These are phyloP conservation scores for Dendrostoma leiphaemia DNA, from an alignment of 2,329 filamentous ascomycete genomes.

Conservation along the genomic window DNA sequence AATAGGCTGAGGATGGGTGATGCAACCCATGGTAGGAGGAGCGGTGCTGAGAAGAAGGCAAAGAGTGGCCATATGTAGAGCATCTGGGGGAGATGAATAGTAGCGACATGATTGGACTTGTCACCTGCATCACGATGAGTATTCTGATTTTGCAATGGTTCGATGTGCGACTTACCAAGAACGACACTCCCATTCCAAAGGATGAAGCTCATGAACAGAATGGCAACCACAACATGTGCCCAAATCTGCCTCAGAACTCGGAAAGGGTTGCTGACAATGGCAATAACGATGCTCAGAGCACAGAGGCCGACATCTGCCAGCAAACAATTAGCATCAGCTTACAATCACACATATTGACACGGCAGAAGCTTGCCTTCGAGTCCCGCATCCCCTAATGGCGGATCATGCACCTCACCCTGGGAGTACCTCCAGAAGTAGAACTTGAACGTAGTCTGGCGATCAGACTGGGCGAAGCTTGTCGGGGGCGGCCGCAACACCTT, in stretches of 20 bases:
- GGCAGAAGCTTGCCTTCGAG: constrained; percentile 45
- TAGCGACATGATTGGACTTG: constrained; percentile 90
- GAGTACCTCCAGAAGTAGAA: constrained; percentile 44
- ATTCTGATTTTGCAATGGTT: neutral
- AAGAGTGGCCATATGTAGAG: constrained; percentile 94
- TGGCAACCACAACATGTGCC: constrained; percentile 62
- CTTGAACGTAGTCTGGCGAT: constrained; percentile 31
- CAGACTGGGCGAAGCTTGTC: constrained; percentile 26
- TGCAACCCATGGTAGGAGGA: constrained; percentile 57
- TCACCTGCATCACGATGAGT: constrained; percentile 60
- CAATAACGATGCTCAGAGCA: constrained; percentile 63
- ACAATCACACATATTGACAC: constrained; percentile 12
- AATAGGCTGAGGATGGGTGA: constrained; percentile 28
- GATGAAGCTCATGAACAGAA: constrained; percentile 72
- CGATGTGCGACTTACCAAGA: constrained; percentile 58
- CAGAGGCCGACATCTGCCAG: constrained; percentile 51
- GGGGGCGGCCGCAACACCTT: constrained; percentile 39
- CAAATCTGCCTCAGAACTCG: constrained; percentile 48
- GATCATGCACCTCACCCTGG: constrained; percentile 55
- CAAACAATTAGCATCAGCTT: constrained; percentile 39
- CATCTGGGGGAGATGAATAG: constrained; percentile 86
- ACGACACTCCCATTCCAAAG: constrained; percentile 89
- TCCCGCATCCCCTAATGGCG: constrained; percentile 42
- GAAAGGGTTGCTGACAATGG: constrained; percentile 48
- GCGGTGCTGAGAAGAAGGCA: constrained; percentile 82